Evolutionary conservation across 352 stramenopile species (phyloP), one percentile per base, ranked within the genome.

Genomic region (Phytophthora pistaciae): DNA sequence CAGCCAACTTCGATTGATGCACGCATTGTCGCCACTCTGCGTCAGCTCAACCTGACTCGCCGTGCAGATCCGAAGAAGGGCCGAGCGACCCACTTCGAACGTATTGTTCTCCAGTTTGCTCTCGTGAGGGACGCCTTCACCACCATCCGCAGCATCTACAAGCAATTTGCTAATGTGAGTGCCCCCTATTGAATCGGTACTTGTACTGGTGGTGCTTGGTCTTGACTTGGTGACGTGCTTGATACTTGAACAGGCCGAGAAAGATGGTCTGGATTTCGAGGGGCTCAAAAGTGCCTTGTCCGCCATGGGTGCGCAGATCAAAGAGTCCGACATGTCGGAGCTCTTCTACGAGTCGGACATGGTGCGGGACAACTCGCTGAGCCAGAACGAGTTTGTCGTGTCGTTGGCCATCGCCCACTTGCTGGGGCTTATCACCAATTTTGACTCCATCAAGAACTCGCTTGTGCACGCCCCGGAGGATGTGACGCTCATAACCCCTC

Each of bases 281-380:
- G 85, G 85, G 1, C 82, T 95, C 44, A 92, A 90, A 58, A 74
- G 75, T 7, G 84, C 78, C 3, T 65, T 96, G 8, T 75, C 81
- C 20, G 70, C 75, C 14, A 66, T 95, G 11, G 88, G 88, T 0
- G 84, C 85, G 18, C 72, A 88, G 11, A 93, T 93, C 71, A 79
- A 91, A 29, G 83, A 92, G 59, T 70, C 77, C 3, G 87, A 92
- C 49, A 80, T 94, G 76, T 71, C 75, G 7, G 86, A 94, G 56
- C 90, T 96, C 64, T 96, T 96, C 66, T 92, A 95, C 68, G 90
- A 96, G 73, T 93, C 88, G n/a, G 90, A 97, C 77, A 91, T 97
- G 80, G 88, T 93, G 66, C 85, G 88, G 44, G 88, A 97, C 78
- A 93, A 94, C 62, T 83, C 81, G 27, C 61, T 97, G 52, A 95